Percentiles rank a stretch among this genome's conserved stretches.
Conservation (phyloP, 106 monocot species). For the Allium fistulosum region DNA sequence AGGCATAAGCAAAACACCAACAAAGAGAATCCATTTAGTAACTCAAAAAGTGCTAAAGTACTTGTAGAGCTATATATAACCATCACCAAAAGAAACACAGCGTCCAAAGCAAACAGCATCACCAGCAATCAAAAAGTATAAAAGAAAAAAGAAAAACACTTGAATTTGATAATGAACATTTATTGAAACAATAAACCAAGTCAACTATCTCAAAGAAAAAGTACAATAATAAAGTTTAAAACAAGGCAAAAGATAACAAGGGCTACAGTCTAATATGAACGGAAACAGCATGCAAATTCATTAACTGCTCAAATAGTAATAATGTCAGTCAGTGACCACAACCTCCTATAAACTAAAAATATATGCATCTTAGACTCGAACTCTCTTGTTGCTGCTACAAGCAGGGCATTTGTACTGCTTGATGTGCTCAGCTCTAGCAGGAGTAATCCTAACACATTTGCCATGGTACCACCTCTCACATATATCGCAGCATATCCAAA, state of each 20-base stretch:
- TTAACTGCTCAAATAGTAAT: neutral
- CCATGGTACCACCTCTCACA: slow-evolving; percentile 70
- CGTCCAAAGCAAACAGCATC: no score
- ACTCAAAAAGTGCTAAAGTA: no score
- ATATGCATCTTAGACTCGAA: slow-evolving; percentile 6
- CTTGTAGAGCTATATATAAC: no score
- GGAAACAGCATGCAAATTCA: neutral
- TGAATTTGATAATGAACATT: no score
- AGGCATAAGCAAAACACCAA: no score
- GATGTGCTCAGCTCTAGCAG: slow-evolving; percentile 66
- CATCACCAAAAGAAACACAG: no score
- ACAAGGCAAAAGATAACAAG: neutral
- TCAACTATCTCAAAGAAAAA: no score
- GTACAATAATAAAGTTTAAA: slow-evolving; percentile 1
- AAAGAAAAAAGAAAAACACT: no score
- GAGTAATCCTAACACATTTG: slow-evolving; percentile 61
- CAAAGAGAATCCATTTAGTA: no score
- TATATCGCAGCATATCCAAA: slow-evolving; percentile 67
- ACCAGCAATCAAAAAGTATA: no score
- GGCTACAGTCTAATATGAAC: neutral
- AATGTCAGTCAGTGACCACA: neutral
- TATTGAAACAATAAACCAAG: no score
- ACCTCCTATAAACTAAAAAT: neutral
- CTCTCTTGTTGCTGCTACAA: slow-evolving; percentile 59
- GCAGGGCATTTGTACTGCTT: slow-evolving; percentile 75